A percentile compares a stretch with the other conserved stretches of the same genome.
Conservation (phyloP, 306 rosid genomes). For the Arachis stenosperma region DNA sequence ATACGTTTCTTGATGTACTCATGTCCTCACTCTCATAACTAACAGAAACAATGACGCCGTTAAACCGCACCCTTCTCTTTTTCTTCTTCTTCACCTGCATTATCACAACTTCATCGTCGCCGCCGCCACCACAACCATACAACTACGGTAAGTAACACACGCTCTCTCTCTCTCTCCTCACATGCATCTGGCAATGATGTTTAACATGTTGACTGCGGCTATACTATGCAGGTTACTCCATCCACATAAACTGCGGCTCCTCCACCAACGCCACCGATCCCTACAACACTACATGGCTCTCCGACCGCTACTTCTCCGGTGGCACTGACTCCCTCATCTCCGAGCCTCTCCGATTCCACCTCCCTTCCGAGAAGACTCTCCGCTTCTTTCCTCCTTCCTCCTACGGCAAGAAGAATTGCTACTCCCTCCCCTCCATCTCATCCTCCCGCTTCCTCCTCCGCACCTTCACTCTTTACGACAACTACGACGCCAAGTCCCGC, state of each 20-base stretch:
- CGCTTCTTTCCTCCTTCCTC: conserved; percentile 73
- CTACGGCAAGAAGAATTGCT: conserved; percentile 90
- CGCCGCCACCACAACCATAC: conserved; percentile 29
- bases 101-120: conserved; percentile 33
- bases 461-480: conserved; percentile 87
- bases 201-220: no score
- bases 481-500: conserved; percentile 85
- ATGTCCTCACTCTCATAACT: neutral
- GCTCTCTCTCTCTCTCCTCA: neutral
- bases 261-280: conserved; percentile 58
- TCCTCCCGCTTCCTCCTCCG: conserved; percentile 73
- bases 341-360: conserved; percentile 73
- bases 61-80: neutral
- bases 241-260: conserved; percentile 82
- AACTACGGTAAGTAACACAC: conserved; percentile 52
- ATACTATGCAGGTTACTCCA: conserved; percentile 51
- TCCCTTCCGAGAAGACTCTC: conserved; percentile 79
- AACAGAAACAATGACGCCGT: conserved; percentile 27
- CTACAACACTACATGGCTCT: conserved; percentile 70
- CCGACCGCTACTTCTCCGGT: conserved; percentile 82
- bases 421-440: conserved; percentile 61
- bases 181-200: neutral
- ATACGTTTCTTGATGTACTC: neutral
- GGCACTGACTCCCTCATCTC: conserved; percentile 69
- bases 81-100: conserved; percentile 22